Evolutionary conservation across 1,139 yeast genomes (phyloP).

Genomic region (Kodamaea sp.): DNA sequence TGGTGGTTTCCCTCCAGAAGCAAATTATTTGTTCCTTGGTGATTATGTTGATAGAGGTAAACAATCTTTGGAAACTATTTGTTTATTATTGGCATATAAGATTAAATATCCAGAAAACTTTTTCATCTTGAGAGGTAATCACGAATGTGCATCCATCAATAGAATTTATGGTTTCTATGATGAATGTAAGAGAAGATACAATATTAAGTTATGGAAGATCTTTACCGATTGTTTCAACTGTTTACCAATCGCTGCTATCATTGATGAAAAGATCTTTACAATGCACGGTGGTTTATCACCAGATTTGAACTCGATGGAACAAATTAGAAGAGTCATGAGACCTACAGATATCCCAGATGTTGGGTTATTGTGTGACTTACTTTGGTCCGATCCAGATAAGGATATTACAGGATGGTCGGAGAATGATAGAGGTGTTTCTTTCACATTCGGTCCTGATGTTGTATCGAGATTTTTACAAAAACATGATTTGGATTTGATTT

Average conservation of each 20-base stretch:
- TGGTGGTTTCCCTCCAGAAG: slow-evolving; percentile 99
- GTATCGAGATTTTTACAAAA: slow-evolving; percentile 91
- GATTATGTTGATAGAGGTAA: slow-evolving; percentile 98
- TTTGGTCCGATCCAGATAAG: slow-evolving; percentile 98
- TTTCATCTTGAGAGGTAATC: slow-evolving; percentile 92
- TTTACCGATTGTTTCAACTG: slow-evolving; percentile 98
- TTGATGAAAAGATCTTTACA: slow-evolving; percentile 94
- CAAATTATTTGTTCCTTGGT: slow-evolving; percentile 90
- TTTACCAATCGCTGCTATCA: slow-evolving; percentile 95
- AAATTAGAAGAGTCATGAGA: slow-evolving; percentile 96
- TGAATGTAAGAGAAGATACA: slow-evolving; percentile 96
- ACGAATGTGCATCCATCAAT: slow-evolving; percentile 95
- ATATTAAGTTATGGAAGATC: slow-evolving; percentile 96
- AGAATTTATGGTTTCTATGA: slow-evolving; percentile 97
- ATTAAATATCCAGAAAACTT: slow-evolving; percentile 97
- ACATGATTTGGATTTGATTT: slow-evolving; percentile 94
- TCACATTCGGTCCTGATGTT: slow-evolving; percentile 96
- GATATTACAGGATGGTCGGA: slow-evolving; percentile 98
- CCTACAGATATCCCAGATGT: slow-evolving; percentile 98
- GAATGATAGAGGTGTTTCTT: slow-evolving; percentile 96
- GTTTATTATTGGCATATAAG: slow-evolving; percentile 88
- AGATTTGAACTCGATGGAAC: slow-evolving; percentile 95
- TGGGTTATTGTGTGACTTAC: slow-evolving; percentile 88
- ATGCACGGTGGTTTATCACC: slow-evolving; percentile 99
- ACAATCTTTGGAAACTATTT: slow-evolving; percentile 92